Evolutionary conservation across 257 asterid genomes (phyloP).

Genomic region (Fraxinus quadrangulata): DNA sequence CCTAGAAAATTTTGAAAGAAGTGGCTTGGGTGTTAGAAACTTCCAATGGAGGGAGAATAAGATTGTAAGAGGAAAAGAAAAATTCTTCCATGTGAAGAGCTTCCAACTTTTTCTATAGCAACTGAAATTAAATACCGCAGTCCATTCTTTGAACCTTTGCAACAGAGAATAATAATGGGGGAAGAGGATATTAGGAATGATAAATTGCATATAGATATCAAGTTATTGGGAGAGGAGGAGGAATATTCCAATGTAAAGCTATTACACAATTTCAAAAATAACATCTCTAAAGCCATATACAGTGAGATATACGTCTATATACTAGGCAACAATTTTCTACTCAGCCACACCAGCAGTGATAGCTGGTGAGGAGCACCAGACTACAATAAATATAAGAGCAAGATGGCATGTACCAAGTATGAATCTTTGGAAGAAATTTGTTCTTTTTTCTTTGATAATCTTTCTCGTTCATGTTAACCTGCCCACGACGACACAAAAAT

Average conservation of each 20-base stretch:
- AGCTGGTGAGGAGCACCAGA: constrained; percentile 12
- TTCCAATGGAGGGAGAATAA: constrained; percentile 1
- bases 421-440: constrained; percentile 99
- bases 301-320: neutral
- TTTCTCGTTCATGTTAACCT: constrained; percentile 99
- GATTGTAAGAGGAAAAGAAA: neutral
- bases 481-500: constrained; percentile 35
- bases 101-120: neutral
- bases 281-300: neutral
- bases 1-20: constrained; percentile 49
- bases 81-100: neutral
- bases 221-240: neutral
- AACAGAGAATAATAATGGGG: neutral
- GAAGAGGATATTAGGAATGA: neutral
- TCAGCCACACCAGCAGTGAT: neutral
- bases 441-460: constrained; percentile 97
- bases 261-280: constrained; percentile 8
- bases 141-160: neutral
- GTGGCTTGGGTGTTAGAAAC: neutral
- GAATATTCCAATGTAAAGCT: neutral
- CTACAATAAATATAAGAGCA: neutral
- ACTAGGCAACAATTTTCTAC: neutral
- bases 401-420: constrained; percentile 75
- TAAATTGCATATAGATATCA: neutral
- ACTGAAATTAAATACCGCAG: neutral